Evolutionary conservation across 345 rosid genomes (phyloP).

Genomic region (Odontarrhena argentea): DNA sequence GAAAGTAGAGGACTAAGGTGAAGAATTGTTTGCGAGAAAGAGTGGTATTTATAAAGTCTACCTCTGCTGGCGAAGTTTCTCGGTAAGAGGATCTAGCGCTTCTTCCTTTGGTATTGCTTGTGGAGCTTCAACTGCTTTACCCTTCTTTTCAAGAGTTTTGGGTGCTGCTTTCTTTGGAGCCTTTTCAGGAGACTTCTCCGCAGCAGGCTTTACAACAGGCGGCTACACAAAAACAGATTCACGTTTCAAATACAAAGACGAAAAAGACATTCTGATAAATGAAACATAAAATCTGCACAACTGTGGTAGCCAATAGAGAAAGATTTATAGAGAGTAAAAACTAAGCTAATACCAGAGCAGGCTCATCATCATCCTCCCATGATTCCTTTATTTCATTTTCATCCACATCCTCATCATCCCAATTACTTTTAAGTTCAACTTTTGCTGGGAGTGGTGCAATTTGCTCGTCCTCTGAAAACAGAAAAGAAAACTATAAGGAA

Average conservation of each 20-base stretch:
- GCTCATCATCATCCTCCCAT: slow-evolving; percentile 98
- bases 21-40: neutral
- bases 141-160: slow-evolving; percentile 59
- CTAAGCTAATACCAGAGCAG: slow-evolving; percentile 55
- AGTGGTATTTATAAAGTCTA: slow-evolving; percentile 28
- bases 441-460: slow-evolving; percentile 58
- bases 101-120: slow-evolving; percentile 42
- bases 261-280: neutral
- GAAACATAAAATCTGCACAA: neutral
- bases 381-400: slow-evolving; percentile 90
- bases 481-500: slow-evolving; percentile 17
- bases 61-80: slow-evolving; percentile 85
- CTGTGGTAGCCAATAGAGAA: neutral
- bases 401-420: slow-evolving; percentile 97
- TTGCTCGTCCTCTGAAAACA: slow-evolving; percentile 63
- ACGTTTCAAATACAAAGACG: slow-evolving; percentile 6
- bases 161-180: slow-evolving; percentile 52
- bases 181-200: slow-evolving; percentile 47
- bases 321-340: neutral
- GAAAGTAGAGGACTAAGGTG: neutral
- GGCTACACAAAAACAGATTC: slow-evolving; percentile 39
- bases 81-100: slow-evolving; percentile 65
- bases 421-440: slow-evolving; percentile 55
- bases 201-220: slow-evolving; percentile 50
- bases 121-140: slow-evolving; percentile 45